These are phyloP conservation scores for Naumovozyma castellii DNA, from an alignment of 805 yeast species.

Conservation along the genomic window DNA sequence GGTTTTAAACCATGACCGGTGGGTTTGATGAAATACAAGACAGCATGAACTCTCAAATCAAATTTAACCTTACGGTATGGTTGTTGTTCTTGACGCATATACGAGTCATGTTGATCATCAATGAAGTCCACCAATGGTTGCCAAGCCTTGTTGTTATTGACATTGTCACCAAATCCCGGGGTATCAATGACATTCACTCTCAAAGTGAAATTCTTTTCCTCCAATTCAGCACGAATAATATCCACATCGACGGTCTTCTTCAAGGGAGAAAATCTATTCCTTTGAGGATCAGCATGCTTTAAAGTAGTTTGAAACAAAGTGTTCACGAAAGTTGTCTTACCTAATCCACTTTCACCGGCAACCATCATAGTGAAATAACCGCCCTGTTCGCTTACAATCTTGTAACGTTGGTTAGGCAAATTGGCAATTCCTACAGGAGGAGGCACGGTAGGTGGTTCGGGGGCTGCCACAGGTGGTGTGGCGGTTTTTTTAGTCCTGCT, in stretches of 20 bases:
- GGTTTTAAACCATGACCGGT: constrained; percentile 84
- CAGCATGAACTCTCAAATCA: constrained; percentile 85
- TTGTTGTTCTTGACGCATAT: constrained; percentile 89
- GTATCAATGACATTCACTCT: constrained; percentile 80
- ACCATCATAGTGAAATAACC: constrained; percentile 74
- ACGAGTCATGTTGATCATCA: constrained; percentile 83
- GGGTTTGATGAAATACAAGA: constrained; percentile 83
- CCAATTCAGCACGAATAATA: constrained; percentile 67
- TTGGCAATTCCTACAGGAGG: constrained; percentile 58
- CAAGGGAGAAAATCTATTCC: constrained; percentile 38
- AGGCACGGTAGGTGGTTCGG: constrained; percentile 4
- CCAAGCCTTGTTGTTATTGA: constrained; percentile 80
- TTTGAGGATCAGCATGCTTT: constrained; percentile 41
- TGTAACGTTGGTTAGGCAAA: constrained; percentile 69
- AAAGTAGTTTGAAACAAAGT: constrained; percentile 71
- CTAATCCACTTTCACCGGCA: constrained; percentile 87
- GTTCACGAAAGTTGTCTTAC: constrained; percentile 85
- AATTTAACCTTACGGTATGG: constrained; percentile 58
- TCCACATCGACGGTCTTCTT: constrained; percentile 70
- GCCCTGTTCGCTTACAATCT: constrained; percentile 65
- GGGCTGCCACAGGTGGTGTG: constrained; percentile 1
- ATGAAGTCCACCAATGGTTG: constrained; percentile 78
- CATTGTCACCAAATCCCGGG: constrained; percentile 89
- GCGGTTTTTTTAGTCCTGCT: not conserved
- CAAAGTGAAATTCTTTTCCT: constrained; percentile 72